These are phyloP conservation scores for Tilletiopsis washingtonensis DNA, from an alignment of 1,284 basidiomycete genomes.

Conservation along the genomic window DNA sequence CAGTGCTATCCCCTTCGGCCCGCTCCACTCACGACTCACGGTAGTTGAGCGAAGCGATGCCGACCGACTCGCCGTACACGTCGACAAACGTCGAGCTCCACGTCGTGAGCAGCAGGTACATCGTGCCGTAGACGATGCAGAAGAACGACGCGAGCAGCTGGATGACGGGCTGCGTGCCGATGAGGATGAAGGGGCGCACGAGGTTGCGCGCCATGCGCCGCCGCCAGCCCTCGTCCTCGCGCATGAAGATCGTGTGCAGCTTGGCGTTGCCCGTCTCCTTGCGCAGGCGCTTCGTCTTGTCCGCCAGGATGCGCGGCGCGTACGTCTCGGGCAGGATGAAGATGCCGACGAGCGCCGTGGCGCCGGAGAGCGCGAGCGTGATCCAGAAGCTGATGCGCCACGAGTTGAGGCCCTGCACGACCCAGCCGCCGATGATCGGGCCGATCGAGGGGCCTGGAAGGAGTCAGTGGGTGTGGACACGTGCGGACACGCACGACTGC, in stretches of 20 bases:
- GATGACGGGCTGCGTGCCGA: slow-evolving; percentile 53
- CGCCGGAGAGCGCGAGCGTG: slow-evolving; percentile 47
- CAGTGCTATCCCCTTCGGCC: no score
- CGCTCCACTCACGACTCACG: no score
- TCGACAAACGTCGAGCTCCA: slow-evolving; percentile 57
- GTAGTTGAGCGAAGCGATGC: slow-evolving; percentile 60
- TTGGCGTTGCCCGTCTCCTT: slow-evolving; percentile 47
- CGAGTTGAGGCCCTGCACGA: slow-evolving; percentile 55
- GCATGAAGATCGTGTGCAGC: slow-evolving; percentile 30
- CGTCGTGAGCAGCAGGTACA: slow-evolving; percentile 59
- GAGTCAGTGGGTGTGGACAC: slow-evolving; percentile 1
- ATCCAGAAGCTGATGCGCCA: slow-evolving; percentile 48
- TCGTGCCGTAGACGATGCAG: slow-evolving; percentile 50
- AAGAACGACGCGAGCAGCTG: slow-evolving; percentile 53
- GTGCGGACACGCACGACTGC: neutral
- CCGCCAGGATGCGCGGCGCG: slow-evolving; percentile 38
- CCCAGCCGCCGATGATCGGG: slow-evolving; percentile 52
- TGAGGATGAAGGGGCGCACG: slow-evolving; percentile 52
- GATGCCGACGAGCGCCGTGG: slow-evolving; percentile 24
- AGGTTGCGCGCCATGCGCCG: slow-evolving; percentile 47
- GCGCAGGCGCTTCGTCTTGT: slow-evolving; percentile 50
- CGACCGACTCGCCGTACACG: slow-evolving; percentile 50
- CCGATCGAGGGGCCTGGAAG: slow-evolving; percentile 28
- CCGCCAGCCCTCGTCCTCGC: slow-evolving; percentile 36
- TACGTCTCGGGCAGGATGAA: slow-evolving; percentile 45